Percentiles rank a stretch among this genome's conserved stretches.
Evolutionary conservation across 2,329 filamentous ascomycete species (phyloP).

Genomic region (Botrytis fabae): DNA sequence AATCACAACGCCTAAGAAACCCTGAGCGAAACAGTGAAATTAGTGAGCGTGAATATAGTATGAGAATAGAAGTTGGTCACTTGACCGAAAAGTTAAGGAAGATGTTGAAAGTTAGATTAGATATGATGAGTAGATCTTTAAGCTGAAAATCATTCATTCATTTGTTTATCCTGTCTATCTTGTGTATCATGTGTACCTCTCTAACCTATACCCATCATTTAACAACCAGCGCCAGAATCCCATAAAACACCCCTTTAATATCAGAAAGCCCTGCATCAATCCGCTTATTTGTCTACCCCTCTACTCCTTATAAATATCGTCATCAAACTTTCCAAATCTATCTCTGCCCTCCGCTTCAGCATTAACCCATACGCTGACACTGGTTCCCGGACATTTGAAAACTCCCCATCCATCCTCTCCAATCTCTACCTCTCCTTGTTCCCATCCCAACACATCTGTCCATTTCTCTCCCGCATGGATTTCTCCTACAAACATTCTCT

Average conservation of each 20-base stretch:
- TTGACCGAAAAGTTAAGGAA: neutral
- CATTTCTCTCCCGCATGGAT: slow-evolving; percentile 60
- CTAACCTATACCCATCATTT: neutral
- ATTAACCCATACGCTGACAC: slow-evolving; percentile 63
- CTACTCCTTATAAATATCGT: slow-evolving; percentile 20
- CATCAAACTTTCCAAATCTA: slow-evolving; percentile 44
- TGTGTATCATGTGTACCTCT: neutral
- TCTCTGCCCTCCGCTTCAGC: slow-evolving; percentile 53
- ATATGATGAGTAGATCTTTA: neutral
- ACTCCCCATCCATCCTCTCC: slow-evolving; percentile 58
- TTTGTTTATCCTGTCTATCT: neutral
- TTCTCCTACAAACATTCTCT: slow-evolving; percentile 63
- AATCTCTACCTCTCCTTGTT: slow-evolving; percentile 56
- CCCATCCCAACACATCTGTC: slow-evolving; percentile 62
- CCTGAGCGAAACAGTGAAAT: neutral
- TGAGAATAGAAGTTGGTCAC: neutral
- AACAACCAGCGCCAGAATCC: neutral
- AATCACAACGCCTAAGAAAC: neutral
- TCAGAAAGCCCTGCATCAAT: neutral
- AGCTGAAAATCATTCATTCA: neutral
- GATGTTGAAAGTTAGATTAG: neutral
- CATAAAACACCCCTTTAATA: neutral
- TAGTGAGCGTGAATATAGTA: neutral
- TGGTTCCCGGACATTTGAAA: slow-evolving; percentile 56
- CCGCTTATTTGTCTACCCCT: neutral